Conservation (phyloP, 306 rosid species). For the Glycyrrhiza uralensis region DNA sequence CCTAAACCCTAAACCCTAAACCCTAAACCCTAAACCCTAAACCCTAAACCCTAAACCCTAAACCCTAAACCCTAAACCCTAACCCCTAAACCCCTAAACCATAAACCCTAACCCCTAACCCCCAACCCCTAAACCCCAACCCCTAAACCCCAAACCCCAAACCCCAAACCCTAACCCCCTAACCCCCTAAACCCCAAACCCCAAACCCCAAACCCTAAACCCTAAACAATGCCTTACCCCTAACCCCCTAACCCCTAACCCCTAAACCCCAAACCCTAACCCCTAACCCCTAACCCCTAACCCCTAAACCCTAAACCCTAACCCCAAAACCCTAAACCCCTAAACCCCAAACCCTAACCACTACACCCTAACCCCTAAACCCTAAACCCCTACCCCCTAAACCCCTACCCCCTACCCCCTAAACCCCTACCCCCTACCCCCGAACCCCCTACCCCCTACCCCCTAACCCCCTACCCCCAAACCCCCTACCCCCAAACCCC, state of each 20-base stretch:
- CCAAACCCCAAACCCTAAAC: not conserved
- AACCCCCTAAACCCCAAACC: not conserved
- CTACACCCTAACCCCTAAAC: not conserved
- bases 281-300: not conserved
- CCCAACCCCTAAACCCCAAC: not conserved
- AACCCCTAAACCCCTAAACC: not conserved
- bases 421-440: too few species aligned
- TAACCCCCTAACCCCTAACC: not conserved
- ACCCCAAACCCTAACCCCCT: not conserved
- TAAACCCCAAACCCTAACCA: not conserved
- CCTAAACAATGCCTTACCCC: too few species aligned
- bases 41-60: not conserved
- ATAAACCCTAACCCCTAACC: not conserved
- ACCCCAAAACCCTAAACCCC: not conserved
- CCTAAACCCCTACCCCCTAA: not conserved
- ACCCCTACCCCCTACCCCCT: too few species aligned
- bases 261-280: not conserved
- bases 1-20: not conserved
- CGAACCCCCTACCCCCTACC: too few species aligned
- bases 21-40: not conserved
- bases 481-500: not conserved
- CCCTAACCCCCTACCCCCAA: too few species aligned
- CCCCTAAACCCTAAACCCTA: not conserved
- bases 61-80: not conserved
- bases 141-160: not conserved